phyloP scores from a whole-genome alignment of 345 rosid genomes.

The Gossypium herbaceum region DNA sequence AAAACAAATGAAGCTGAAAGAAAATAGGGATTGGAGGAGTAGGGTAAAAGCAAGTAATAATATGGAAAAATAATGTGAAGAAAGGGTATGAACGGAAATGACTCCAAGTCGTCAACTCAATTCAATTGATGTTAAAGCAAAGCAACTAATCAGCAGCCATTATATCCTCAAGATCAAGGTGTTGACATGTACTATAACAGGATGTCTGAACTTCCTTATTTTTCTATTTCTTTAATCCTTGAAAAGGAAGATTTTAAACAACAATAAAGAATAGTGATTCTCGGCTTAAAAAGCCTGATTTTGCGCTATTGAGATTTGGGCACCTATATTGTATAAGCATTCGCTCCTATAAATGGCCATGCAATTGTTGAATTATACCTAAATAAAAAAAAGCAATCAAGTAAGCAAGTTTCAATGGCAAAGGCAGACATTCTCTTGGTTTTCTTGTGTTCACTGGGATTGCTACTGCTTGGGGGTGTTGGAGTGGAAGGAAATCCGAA shows the following conservation, averaged over 20 bases:
- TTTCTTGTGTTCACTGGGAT: conserved; percentile 15
- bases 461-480: conserved; percentile 24
- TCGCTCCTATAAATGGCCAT: conserved; percentile 12
- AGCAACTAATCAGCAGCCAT: conserved; percentile 9
- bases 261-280: neutral
- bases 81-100: neutral
- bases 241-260: neutral
- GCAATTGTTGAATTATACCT: conserved; percentile 3
- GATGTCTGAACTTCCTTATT: neutral
- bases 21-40: neutral
- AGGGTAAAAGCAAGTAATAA: neutral
- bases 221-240: neutral
- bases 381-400: neutral
- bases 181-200: neutral
- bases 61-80: neutral
- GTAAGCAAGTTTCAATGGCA: conserved; percentile 4
- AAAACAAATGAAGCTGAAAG: neutral
- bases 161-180: neutral
- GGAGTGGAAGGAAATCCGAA: conserved; percentile 53
- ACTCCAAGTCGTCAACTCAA: neutral
- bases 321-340: neutral
- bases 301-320: conserved; percentile 21
- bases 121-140: neutral
- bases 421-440: conserved; percentile 21
- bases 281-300: conserved; percentile 30